phyloP scores from a whole-genome alignment of 2,329 filamentous ascomycete species.

The Monilinia fructicola region DNA sequence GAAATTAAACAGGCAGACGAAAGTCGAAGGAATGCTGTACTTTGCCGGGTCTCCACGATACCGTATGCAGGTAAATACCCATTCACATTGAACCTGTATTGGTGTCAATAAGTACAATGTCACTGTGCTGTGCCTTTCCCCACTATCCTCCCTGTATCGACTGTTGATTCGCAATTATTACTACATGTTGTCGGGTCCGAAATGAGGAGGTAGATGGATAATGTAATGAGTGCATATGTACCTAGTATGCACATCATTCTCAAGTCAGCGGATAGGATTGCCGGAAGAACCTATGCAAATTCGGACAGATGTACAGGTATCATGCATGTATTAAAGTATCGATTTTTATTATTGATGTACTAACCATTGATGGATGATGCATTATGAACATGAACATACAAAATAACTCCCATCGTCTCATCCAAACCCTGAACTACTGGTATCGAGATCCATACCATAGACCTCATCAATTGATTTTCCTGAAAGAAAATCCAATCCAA shows the following conservation, averaged over 20 bases:
- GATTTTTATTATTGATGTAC: not conserved
- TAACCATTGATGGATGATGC: not conserved
- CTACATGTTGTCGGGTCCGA: too few species aligned
- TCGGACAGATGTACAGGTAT: not conserved
- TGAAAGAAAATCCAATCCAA: not conserved
- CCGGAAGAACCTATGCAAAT: not conserved
- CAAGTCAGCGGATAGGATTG: not conserved
- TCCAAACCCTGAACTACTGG: not conserved
- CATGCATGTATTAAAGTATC: not conserved
- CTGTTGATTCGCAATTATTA: too few species aligned
- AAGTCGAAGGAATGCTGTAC: too few species aligned
- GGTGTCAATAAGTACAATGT: too few species aligned
- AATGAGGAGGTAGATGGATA: not conserved
- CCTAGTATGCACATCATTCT: not conserved
- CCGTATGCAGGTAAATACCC: too few species aligned
- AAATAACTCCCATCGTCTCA: not conserved
- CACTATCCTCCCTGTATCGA: too few species aligned
- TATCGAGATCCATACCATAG: not conserved
- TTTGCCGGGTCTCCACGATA: too few species aligned
- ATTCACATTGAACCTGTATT: too few species aligned
- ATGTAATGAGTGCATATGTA: not conserved
- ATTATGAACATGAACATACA: constrained; percentile 2
- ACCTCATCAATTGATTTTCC: not conserved
- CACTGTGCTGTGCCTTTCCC: too few species aligned
- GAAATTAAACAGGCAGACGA: too few species aligned